Conservation (phyloP, 2,329 filamentous ascomycete species). For the Gaeumannomyces sp. region DNA sequence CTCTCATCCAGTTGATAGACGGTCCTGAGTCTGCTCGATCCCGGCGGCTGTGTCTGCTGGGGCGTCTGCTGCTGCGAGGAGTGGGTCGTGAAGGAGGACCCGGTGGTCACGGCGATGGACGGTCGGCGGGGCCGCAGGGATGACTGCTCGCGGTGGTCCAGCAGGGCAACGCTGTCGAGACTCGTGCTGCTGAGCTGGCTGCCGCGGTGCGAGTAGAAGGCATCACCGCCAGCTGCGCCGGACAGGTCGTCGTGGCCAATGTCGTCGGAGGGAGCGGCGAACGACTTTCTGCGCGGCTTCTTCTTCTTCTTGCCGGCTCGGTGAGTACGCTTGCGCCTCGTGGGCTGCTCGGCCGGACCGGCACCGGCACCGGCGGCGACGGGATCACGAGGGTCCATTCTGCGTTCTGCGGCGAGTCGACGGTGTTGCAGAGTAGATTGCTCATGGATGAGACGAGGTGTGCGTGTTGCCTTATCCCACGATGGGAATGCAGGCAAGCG, state of each 20-base stretch:
- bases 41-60: constrained; percentile 21
- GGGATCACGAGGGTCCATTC: neutral
- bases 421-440: neutral
- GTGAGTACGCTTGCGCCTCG: constrained; percentile 63
- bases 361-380: neutral
- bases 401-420: neutral
- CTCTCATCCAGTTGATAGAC: constrained; percentile 28
- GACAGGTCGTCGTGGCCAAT: constrained; percentile 24
- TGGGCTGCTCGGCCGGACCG: constrained; percentile 15
- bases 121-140: constrained; percentile 58
- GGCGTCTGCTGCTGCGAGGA: constrained; percentile 23
- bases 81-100: constrained; percentile 28
- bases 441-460: neutral
- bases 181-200: constrained; percentile 74
- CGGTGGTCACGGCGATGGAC: constrained; percentile 35
- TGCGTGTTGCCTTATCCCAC: neutral
- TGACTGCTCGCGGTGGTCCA: constrained; percentile 71
- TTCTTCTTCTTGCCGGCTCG: constrained; percentile 70
- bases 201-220: constrained; percentile 43
- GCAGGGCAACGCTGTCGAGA: constrained; percentile 77
- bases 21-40: constrained; percentile 20
- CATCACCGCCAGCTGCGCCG: constrained; percentile 24
- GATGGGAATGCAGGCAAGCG: neutral
- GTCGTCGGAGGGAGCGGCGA: constrained; percentile 59
- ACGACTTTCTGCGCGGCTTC: constrained; percentile 71